These are phyloP conservation scores for Fusarium sp. DNA, from an alignment of 2,329 filamentous ascomycete species.

Conservation along the genomic window DNA sequence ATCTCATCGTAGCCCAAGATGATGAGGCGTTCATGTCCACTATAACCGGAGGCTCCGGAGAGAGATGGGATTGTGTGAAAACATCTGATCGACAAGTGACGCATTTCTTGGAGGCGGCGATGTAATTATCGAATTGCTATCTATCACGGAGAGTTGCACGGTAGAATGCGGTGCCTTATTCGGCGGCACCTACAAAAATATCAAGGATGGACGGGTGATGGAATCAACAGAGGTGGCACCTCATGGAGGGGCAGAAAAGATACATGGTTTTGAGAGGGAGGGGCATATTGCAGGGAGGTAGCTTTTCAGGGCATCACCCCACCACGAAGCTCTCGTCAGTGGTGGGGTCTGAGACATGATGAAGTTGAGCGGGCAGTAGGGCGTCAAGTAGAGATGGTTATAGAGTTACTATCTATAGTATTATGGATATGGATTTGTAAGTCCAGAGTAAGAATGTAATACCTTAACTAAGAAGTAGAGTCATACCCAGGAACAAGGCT, in stretches of 20 bases:
- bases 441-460: not conserved
- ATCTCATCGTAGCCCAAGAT: conserved; percentile 20
- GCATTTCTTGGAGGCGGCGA: not conserved
- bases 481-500: not conserved
- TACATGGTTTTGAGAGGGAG: conserved; percentile 7
- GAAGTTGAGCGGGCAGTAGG: not conserved
- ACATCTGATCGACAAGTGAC: conserved; percentile 8
- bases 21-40: conserved; percentile 8
- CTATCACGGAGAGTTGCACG: conserved; percentile 26
- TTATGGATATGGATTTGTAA: conserved; percentile 1
- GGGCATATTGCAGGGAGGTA: conserved; percentile 11
- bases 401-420: not conserved
- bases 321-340: conserved; percentile 27
- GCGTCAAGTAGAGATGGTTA: not conserved
- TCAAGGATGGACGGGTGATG: not conserved
- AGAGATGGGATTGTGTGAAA: conserved; percentile 1
- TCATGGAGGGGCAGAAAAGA: conserved; percentile 28
- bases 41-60: conserved; percentile 36
- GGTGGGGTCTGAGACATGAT: conserved; percentile 16
- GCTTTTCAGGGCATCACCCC: conserved; percentile 32
- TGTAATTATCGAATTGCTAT: not conserved
- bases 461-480: not conserved
- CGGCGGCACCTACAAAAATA: conserved; percentile 27
- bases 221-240: conserved; percentile 32
- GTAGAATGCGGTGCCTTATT: conserved; percentile 29